phyloP scores from a whole-genome alignment of 1,284 basidiomycete species.

The Ustilago cynodontis region DNA sequence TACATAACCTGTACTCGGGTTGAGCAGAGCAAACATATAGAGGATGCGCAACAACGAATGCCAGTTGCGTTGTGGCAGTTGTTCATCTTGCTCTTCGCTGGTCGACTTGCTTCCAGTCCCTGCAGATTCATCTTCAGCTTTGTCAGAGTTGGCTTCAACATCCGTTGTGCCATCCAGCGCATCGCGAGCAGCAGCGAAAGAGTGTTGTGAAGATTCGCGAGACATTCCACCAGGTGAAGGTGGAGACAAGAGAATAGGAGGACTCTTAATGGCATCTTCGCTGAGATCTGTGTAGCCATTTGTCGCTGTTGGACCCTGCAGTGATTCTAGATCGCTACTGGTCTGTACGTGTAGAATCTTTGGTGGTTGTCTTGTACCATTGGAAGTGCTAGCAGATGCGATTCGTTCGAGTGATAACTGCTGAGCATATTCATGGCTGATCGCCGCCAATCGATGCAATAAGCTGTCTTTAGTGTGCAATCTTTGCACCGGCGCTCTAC shows the following conservation, averaged over 20 bases:
- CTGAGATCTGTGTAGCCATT: not conserved
- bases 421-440: constrained; percentile 52
- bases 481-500: constrained; percentile 10
- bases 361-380: constrained; percentile 12
- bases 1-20: constrained; percentile 66
- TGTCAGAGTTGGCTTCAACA: not conserved
- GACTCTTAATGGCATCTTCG: constrained; percentile 39
- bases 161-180: constrained; percentile 6
- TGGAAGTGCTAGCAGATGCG: constrained; percentile 15
- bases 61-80: constrained; percentile 55
- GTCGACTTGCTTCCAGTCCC: not conserved
- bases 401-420: constrained; percentile 38
- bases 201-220: constrained; percentile 34
- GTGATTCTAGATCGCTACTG: constrained; percentile 2
- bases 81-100: not conserved
- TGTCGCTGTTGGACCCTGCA: not conserved
- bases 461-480: constrained; percentile 30
- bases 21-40: constrained; percentile 66
- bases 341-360: constrained; percentile 34
- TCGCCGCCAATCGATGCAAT: constrained; percentile 38
- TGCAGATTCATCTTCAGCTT: not conserved
- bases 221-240: constrained; percentile 47
- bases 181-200: constrained; percentile 41
- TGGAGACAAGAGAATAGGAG: constrained; percentile 50
- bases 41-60: constrained; percentile 66